Conservation (phyloP, 1,284 basidiomycete species). For the Bjerkandera adusta region DNA sequence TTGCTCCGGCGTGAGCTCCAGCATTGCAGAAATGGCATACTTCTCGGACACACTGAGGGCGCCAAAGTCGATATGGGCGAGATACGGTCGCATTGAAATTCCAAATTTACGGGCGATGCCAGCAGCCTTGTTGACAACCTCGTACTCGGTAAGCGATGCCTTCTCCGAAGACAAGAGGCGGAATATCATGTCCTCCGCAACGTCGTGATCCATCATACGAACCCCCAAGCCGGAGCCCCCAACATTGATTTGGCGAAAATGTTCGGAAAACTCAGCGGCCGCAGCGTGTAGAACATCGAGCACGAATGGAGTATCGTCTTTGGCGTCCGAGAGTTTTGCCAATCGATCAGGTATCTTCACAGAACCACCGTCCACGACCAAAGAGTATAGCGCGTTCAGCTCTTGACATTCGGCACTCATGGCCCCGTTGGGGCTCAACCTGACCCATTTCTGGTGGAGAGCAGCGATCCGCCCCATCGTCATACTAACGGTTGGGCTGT, state of each 20-base stretch:
- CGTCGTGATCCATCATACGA: constrained; percentile 22
- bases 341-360: constrained; percentile 57
- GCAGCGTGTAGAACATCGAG: constrained; percentile 50
- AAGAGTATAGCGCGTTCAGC: constrained; percentile 64
- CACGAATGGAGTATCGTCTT: constrained; percentile 39
- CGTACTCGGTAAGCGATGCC: constrained; percentile 54
- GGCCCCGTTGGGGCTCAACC: constrained; percentile 52
- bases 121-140: constrained; percentile 50
- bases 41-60: constrained; percentile 53
- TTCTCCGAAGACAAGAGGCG: constrained; percentile 48
- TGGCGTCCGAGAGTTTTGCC: constrained; percentile 40
- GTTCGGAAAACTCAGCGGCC: constrained; percentile 42
- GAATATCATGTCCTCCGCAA: constrained; percentile 39
- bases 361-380: constrained; percentile 61
- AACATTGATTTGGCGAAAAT: constrained; percentile 29
- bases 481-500: constrained; percentile 18
- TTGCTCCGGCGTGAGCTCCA: constrained; percentile 37
- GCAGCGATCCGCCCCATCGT: constrained; percentile 49
- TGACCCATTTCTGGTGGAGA: constrained; percentile 59
- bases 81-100: constrained; percentile 42
- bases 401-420: constrained; percentile 64
- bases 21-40: constrained; percentile 41
- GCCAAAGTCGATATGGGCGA: constrained; percentile 52
- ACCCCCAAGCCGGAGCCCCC: constrained; percentile 2
- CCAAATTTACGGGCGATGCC: constrained; percentile 41